Base-by-base conservation (phyloP, 2,329 filamentous ascomycete species). In the Chaetomiaceae sp. region DNA sequence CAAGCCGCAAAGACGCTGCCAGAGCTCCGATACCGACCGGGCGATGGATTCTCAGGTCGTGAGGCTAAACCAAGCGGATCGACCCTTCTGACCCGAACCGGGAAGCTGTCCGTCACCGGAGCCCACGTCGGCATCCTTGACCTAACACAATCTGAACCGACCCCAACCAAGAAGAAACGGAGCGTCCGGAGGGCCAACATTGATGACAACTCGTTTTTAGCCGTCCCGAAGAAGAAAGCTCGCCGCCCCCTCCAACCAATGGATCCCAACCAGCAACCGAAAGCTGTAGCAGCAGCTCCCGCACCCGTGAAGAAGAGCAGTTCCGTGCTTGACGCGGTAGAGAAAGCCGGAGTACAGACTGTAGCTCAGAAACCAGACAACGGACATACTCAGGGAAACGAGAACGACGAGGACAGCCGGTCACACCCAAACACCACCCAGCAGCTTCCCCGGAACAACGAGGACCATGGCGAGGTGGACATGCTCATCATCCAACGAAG, bases 1-100 rank as follows among this genome's bases (percentile, higher is more conserved):
- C 34, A 40, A 15, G 31, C 22, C 4, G 34, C 25, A 5, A 37
- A 22, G 4, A 25, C 48, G 25, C n/a, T 19, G 0, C 27, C 6
- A n/a, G 12, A 15, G 8, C 36, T 33, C 11, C 40, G 37, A 3
- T 55, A 55, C 27, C 39, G 36, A 6, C 50, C 47, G 3, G 62
- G 60, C 6, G 62, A 64, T 15, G 62, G 62, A 1, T 64, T 64
- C 47, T 63, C 61, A 4, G 59, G 53, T 6, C 34, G 45, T 1
- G 62, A 64, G 40, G 56, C 59, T 11, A 61, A 47, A 36, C 55
- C 58, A 22, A 55, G 52, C 23, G 59, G 62, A 1, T 20, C 56
- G n/a, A 52, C 54, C 20, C 38, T 58, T 8, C 33, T 60, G 22
- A 51, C 46, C 11, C 37, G 44, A 12, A 59, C 49, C 44, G 56